phyloP scores from a whole-genome alignment of 2,329 filamentous ascomycete genomes.

The Botrytis fabae region DNA sequence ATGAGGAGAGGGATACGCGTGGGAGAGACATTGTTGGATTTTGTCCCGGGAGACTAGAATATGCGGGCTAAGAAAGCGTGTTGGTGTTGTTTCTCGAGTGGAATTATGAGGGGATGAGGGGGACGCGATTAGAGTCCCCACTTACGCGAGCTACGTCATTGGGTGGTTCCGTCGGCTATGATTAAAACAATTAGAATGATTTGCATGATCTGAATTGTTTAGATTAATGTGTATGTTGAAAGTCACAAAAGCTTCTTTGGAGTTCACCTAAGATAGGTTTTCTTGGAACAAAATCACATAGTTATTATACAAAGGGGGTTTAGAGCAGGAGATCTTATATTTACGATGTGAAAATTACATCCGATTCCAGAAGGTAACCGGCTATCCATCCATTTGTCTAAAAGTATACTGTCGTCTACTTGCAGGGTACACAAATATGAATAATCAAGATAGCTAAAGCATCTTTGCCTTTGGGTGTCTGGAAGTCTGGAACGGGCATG shows the following conservation, averaged over 20 bases:
- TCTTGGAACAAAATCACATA: neutral
- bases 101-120: neutral
- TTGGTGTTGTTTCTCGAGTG: neutral
- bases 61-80: neutral
- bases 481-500: neutral
- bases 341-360: neutral
- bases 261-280: neutral
- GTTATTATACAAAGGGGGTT: neutral
- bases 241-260: neutral
- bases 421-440: neutral
- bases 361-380: neutral
- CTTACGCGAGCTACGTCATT: neutral
- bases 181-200: too few species aligned
- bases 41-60: neutral
- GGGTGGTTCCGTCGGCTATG: neutral
- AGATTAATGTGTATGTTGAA: neutral
- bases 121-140: neutral
- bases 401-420: neutral
- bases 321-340: neutral
- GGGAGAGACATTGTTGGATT: slow-evolving; percentile 33
- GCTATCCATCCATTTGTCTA: too few species aligned
- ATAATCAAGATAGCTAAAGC: neutral
- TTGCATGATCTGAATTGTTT: too few species aligned
- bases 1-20: slow-evolving; percentile 49
- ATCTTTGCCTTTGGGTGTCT: neutral